Conservation (phyloP, 768 basidiomycete genomes). For the Kwoniella dendrophila region DNA sequence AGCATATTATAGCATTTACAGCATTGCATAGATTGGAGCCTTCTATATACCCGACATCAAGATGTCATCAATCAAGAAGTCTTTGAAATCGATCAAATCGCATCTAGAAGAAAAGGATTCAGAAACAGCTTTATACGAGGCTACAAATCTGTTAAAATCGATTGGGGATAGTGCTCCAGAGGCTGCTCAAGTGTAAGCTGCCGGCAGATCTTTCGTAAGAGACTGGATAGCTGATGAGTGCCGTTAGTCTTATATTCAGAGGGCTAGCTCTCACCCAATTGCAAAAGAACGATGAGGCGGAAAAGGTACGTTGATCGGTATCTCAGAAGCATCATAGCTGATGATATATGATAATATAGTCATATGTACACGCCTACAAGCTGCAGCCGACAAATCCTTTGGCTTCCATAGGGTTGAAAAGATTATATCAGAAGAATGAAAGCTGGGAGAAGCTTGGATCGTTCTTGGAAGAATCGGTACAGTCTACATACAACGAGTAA, state of each 20-base stretch:
- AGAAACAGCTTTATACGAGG: conserved; percentile 42
- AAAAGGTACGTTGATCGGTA: conserved; percentile 70
- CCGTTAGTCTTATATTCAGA: conserved; percentile 77
- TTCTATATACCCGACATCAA: conserved; percentile 16
- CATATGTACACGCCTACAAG: conserved; percentile 75
- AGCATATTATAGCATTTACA: background rate
- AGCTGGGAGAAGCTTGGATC: conserved; percentile 32
- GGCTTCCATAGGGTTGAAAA: conserved; percentile 60
- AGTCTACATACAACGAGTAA: conserved; percentile 66
- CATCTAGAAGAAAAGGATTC: conserved; percentile 39
- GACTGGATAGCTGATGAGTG: conserved; percentile 1
- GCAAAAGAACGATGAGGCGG: conserved; percentile 70
- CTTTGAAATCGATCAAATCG: conserved; percentile 48
- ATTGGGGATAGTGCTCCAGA: conserved; percentile 34
- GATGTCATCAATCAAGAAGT: conserved; percentile 40
- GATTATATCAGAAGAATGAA: conserved; percentile 48
- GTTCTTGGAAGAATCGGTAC: conserved; percentile 63
- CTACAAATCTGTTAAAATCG: conserved; percentile 37
- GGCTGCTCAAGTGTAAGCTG: conserved; percentile 41
- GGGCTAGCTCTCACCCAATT: conserved; percentile 79
- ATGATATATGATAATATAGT: conserved; percentile 59
- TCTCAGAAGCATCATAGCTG: background rate
- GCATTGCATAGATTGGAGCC: conserved; percentile 9
- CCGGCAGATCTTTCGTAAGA: background rate
- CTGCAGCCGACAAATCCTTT: conserved; percentile 70